Percentiles rank a stretch among this genome's conserved stretches.
phyloP scores from a whole-genome alignment of 805 yeast genomes.

The Tetrapisispora arboricola region DNA sequence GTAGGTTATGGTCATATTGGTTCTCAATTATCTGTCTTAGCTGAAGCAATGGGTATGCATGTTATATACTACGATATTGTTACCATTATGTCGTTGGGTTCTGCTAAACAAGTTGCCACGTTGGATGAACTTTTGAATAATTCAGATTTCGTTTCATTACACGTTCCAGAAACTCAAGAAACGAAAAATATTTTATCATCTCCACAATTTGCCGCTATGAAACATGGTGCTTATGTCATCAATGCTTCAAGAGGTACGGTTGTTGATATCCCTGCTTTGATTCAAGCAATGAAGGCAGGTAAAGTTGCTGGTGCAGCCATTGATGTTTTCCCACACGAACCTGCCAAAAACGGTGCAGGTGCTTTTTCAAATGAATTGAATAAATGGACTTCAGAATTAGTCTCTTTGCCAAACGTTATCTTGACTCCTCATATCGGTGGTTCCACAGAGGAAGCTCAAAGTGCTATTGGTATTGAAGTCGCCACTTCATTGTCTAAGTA shows the following conservation, averaged over 20 bases:
- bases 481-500: conserved; percentile 76
- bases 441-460: conserved; percentile 97
- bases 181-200: conserved; percentile 83
- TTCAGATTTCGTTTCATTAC: conserved; percentile 85
- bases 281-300: conserved; percentile 84
- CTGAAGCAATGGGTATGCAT: conserved; percentile 96
- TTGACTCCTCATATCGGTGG: conserved; percentile 98
- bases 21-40: conserved; percentile 88
- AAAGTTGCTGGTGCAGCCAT: conserved; percentile 95
- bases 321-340: conserved; percentile 95
- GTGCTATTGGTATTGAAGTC: conserved; percentile 95
- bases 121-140: conserved; percentile 69
- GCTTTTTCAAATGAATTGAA: conserved; percentile 66
- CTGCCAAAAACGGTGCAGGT: conserved; percentile 89
- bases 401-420: conserved; percentile 75
- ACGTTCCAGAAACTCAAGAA: conserved; percentile 91
- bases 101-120: conserved; percentile 83
- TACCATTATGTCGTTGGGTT: conserved; percentile 95
- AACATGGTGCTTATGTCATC: conserved; percentile 86
- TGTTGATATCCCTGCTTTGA: conserved; percentile 88
- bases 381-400: conserved; percentile 73
- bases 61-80: conserved; percentile 85
- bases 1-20: conserved; percentile 98
- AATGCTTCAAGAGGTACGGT: conserved; percentile 98
- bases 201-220: conserved; percentile 92